A percentile compares a stretch with the other conserved stretches of the same genome.
These are phyloP conservation scores for Calvatia gigantea DNA, from an alignment of 768 basidiomycete species.

Conservation along the genomic window DNA sequence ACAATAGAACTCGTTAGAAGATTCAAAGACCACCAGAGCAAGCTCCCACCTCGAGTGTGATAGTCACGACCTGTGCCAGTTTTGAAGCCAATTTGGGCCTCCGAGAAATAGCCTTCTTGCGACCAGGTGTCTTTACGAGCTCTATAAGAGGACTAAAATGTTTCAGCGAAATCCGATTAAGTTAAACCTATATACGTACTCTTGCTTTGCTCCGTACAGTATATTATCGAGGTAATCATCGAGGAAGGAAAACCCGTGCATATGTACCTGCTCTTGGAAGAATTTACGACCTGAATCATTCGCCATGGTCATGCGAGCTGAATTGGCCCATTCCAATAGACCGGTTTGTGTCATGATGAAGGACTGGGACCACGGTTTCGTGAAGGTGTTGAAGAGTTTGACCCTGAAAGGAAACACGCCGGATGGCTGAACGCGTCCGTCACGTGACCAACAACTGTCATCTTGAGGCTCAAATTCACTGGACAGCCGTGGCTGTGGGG, in stretches of 20 bases:
- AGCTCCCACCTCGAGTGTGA: slow-evolving; percentile 43
- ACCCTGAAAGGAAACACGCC: slow-evolving; percentile 2
- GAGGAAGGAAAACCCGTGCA: slow-evolving; percentile 74
- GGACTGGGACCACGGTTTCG: not conserved
- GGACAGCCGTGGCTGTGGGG: too few relatives aligned
- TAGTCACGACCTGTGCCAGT: slow-evolving; percentile 33
- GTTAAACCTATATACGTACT: slow-evolving; percentile 37
- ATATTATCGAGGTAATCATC: slow-evolving; percentile 78
- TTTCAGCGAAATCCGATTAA: not conserved
- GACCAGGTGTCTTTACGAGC: slow-evolving; percentile 79
- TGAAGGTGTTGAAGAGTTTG: not conserved
- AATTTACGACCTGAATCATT: slow-evolving; percentile 68
- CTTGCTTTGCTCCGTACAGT: slow-evolving; percentile 59
- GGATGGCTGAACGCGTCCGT: slow-evolving; percentile 16
- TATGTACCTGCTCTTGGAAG: slow-evolving; percentile 71
- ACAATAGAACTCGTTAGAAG: not conserved
- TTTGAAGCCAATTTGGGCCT: slow-evolving; percentile 49
- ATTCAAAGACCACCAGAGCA: not conserved
- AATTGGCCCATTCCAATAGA: slow-evolving; percentile 67
- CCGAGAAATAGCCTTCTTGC: slow-evolving; percentile 56
- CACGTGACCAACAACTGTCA: slow-evolving; percentile 30
- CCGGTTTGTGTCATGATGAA: slow-evolving; percentile 41
- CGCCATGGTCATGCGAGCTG: slow-evolving; percentile 64
- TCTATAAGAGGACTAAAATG: slow-evolving; percentile 65
- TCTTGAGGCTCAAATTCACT: too few relatives aligned